Evolutionary conservation across 768 basidiomycete genomes (phyloP), one percentile per base, ranked within the genome.

Genomic region (Mycena alexandri): DNA sequence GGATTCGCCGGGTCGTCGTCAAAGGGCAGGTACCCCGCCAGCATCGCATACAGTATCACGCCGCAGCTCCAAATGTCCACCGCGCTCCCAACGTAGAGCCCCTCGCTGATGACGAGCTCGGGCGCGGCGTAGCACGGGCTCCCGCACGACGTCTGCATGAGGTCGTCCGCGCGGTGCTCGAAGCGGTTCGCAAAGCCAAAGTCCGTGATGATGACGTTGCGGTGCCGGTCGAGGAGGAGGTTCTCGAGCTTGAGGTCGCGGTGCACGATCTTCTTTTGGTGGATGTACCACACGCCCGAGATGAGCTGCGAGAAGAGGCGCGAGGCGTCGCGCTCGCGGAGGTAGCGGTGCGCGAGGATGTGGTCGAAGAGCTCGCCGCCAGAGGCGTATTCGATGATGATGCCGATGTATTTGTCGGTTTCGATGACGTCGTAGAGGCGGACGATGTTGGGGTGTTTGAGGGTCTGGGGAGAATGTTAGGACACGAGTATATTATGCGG

Each of bases 291-390:
- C 52, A 99, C 98, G 67, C 97, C 98, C 25, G 96, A 98, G 74
- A 99, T 92, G 78, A 99, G 93, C 79, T 99, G 98, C 17, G 95
- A 94, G 77, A 99, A 99, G 42, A 99, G 90, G 77, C 93, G 96
- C 70, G 93, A 90, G 1, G 98, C 98, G 75, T 98, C 96, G 69
- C 89, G 89, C 79, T 99, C 98, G 70, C 92, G 90, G 73, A 99
- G 90, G 77, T 96, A 97, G 38, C 95, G 93, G 77, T 98, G 98
- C 22, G 97, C 97, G 56, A 99, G 89, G 77, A 99, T 99, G 78
- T 99, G 95, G 80, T 99, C 98, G 79, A 99, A 99, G 34, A 99
- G 89, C 78, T 99, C 98, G 63, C 98, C 98, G 54, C 98, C 98
- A 1, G 95, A 96, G 38, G 98, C 98, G 75, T 96, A 99, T 79